Conservation (phyloP, 129 eudicot genomes). For the Flaveria robusta region DNA sequence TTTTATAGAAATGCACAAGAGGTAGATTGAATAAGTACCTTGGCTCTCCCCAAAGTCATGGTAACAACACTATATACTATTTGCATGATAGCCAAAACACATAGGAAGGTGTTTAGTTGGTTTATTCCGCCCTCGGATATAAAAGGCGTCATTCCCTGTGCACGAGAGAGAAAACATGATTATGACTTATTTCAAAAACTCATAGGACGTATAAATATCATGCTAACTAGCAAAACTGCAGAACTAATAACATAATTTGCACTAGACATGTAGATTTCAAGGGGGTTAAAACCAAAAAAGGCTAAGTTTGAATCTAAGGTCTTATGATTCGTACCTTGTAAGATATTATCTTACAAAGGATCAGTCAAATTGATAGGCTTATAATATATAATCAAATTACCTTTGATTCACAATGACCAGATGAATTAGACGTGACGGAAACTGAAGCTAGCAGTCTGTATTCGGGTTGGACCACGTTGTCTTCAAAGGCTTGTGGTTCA, state of each 20-base stretch:
- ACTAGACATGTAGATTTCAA: no score
- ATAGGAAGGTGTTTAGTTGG: slow-evolving; percentile 49
- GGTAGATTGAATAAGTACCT: slow-evolving; percentile 40
- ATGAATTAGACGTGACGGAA: slow-evolving; percentile 20
- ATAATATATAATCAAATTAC: slow-evolving; percentile 9
- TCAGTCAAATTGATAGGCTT: background rate
- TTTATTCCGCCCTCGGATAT: slow-evolving; percentile 46
- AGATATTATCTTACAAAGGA: background rate
- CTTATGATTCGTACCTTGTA: no score
- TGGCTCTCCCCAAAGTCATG: slow-evolving; percentile 52
- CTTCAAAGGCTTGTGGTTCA: slow-evolving; percentile 6
- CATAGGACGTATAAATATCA: no score
- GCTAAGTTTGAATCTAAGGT: no score
- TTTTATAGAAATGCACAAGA: background rate
- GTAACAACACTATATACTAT: slow-evolving; percentile 54
- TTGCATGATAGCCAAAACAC: slow-evolving; percentile 57
- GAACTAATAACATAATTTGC: no score
- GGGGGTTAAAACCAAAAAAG: no score
- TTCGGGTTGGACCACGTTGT: slow-evolving; percentile 15
- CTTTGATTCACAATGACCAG: slow-evolving; percentile 39
- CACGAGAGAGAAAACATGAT: background rate
- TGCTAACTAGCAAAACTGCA: no score
- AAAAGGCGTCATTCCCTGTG: slow-evolving; percentile 47
- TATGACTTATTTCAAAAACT: background rate
- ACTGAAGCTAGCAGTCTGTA: slow-evolving; percentile 29